These are phyloP conservation scores for Starmerella powellii DNA, from an alignment of 805 yeast genomes.

Conservation along the genomic window DNA sequence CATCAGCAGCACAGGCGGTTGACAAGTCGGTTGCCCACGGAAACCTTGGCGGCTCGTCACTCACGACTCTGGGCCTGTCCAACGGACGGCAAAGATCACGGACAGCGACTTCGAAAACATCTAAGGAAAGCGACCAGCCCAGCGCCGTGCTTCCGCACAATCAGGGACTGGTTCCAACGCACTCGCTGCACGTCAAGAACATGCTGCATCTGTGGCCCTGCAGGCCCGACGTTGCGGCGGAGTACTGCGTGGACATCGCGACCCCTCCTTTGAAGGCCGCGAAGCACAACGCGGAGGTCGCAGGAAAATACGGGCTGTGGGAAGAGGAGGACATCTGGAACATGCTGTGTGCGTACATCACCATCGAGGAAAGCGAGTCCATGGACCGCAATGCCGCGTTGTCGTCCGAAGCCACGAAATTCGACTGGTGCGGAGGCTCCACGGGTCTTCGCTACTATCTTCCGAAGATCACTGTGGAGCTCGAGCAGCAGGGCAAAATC, in stretches of 20 bases:
- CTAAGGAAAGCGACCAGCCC: constrained; percentile 2
- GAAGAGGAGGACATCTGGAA: constrained; percentile 71
- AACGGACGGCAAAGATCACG: background rate
- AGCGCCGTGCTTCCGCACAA: background rate
- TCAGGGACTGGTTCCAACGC: background rate
- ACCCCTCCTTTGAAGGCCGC: constrained; percentile 50
- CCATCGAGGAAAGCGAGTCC: constrained; percentile 4
- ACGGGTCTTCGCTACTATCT: constrained; percentile 55
- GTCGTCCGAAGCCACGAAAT: constrained; percentile 23
- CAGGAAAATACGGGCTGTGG: constrained; percentile 45
- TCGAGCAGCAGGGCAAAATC: constrained; percentile 51
- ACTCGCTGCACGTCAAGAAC: constrained; percentile 25
- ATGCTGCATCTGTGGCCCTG: constrained; percentile 64
- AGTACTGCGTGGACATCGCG: constrained; percentile 31
- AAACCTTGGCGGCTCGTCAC: too few species aligned
- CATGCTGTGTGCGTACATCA: constrained; percentile 17
- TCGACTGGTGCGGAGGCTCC: constrained; percentile 69
- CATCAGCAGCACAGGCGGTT: too few species aligned
- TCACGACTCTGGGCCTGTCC: too few species aligned
- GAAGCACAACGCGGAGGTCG: constrained; percentile 56
- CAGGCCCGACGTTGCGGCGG: constrained; percentile 43
- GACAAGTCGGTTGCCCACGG: too few species aligned
- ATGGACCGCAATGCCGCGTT: constrained; percentile 2
- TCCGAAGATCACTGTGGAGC: constrained; percentile 46
- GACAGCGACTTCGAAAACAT: background rate